These are phyloP conservation scores for Macrocybe gigantea DNA, from an alignment of 768 basidiomycete species.

Conservation along the genomic window DNA sequence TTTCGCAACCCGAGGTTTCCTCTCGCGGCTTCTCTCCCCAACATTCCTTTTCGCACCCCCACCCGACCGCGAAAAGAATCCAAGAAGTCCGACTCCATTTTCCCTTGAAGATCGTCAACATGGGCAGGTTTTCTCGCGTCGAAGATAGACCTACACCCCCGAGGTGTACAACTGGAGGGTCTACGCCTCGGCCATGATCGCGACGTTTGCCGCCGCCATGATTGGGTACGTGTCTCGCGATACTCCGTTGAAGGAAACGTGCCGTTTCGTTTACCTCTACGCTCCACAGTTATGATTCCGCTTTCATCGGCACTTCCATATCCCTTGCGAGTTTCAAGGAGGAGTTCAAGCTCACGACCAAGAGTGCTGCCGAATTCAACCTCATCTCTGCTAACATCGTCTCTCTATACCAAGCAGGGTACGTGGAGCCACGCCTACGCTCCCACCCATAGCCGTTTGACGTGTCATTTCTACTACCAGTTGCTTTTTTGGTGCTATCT, in stretches of 20 bases:
- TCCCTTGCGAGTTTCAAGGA: conserved; percentile 34
- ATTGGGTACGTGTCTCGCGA: conserved; percentile 22
- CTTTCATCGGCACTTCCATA: conserved; percentile 42
- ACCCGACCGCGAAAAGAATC: no score
- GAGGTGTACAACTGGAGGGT: conserved; percentile 37
- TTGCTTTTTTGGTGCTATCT: conserved; percentile 33
- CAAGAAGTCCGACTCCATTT: background rate
- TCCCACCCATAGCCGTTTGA: background rate
- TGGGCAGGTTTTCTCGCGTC: conserved; percentile 15
- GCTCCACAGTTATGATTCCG: conserved; percentile 29
- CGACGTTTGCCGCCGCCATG: conserved; percentile 33
- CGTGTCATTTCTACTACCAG: conserved; percentile 9
- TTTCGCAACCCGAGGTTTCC: no score
- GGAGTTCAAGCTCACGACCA: conserved; percentile 33
- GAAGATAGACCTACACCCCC: conserved; percentile 18
- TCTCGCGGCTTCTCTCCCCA: no score
- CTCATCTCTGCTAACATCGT: conserved; percentile 38
- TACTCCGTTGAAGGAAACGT: background rate
- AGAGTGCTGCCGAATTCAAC: conserved; percentile 22
- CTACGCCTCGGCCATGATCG: conserved; percentile 26
- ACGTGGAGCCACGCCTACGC: background rate
- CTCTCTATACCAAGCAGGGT: conserved; percentile 40
- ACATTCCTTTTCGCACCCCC: no score
- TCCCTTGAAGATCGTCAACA: conserved; percentile 1
- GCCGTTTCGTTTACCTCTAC: background rate